Evolutionary conservation across 306 rosid species (phyloP), one percentile per base, ranked within the genome.

Genomic region (Pachyrhizus erosus): DNA sequence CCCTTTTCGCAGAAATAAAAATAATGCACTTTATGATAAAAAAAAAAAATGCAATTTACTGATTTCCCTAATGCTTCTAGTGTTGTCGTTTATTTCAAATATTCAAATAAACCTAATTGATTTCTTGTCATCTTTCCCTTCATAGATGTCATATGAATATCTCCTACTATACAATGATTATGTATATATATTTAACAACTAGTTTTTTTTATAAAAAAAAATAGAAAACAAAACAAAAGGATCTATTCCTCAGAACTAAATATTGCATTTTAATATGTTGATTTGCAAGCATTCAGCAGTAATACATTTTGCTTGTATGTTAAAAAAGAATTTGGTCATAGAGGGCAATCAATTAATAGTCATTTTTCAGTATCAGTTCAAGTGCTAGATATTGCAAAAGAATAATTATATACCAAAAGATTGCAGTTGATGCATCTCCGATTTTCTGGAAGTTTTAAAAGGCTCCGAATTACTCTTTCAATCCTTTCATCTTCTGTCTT

Each of bases 351-450:
- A 62, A 0, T 52, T 0, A 52, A 18, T 18, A 54, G 67, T 12
- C 9, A 61, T 14, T 61, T 61, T 29, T 61, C n/a, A 8, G 0
- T 12, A 61, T 1, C 9, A 17, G 20, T 64, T 18, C 2, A 29
- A 29, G 15, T 1, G 7, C 10, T 14, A 27, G 12, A 64, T 64
- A 37, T 20, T 42, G 18, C 27, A 7, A 46, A 31, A 21, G 14
- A 64, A 51, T 64, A 24, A 20, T 10, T 73, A 93, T 39, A 39
- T 92, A 96, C 99, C 99, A 96, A 80, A 73, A 81, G 72, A 67
- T 92, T 93, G 91, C 99, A 96, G 70, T 93, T 93, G 65, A 96
- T 93, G 82, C 99, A 96, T 87, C 96, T 89, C 73, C 92, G 84
- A 72, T 96, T 96, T 75, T 81, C 93, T 0, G 94, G 92, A 77